phyloP scores from a whole-genome alignment of 305 asterid species.

The Fraxinus paxiana region DNA sequence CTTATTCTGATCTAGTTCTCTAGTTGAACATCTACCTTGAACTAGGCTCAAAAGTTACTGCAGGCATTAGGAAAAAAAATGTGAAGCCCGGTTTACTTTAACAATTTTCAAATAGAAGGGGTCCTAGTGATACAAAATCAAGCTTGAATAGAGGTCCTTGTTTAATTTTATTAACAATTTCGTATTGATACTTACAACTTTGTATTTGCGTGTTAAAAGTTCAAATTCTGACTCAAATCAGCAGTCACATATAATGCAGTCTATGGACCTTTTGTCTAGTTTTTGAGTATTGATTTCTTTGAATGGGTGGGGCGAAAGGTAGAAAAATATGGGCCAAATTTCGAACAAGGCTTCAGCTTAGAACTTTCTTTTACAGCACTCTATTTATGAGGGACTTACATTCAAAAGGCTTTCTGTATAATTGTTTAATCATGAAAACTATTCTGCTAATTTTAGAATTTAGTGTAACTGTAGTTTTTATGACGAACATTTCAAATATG shows the following conservation, averaged over 20 bases:
- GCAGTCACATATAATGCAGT: background rate
- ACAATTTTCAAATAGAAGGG: background rate
- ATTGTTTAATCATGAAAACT: background rate
- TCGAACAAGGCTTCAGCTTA: background rate
- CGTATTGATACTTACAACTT: background rate
- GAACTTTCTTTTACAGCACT: background rate
- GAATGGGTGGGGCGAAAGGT: background rate
- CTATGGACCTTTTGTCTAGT: background rate
- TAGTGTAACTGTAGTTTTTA: background rate
- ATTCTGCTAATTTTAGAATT: background rate
- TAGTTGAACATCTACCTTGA: background rate
- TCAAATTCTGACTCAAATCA: background rate
- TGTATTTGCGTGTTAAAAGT: background rate
- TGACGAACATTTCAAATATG: background rate
- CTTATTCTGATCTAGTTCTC: background rate
- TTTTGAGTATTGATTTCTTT: background rate
- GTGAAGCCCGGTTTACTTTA: background rate
- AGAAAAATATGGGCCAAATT: background rate
- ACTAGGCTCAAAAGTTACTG: background rate
- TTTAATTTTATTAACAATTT: background rate
- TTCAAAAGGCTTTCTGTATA: background rate
- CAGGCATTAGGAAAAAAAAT: background rate
- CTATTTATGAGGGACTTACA: background rate
- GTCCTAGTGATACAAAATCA: background rate
- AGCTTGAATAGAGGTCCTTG: background rate